Percentiles rank a stretch among this genome's conserved stretches.
Evolutionary conservation across 306 rosid genomes (phyloP).

Genomic region (Gleditsia sinensis): DNA sequence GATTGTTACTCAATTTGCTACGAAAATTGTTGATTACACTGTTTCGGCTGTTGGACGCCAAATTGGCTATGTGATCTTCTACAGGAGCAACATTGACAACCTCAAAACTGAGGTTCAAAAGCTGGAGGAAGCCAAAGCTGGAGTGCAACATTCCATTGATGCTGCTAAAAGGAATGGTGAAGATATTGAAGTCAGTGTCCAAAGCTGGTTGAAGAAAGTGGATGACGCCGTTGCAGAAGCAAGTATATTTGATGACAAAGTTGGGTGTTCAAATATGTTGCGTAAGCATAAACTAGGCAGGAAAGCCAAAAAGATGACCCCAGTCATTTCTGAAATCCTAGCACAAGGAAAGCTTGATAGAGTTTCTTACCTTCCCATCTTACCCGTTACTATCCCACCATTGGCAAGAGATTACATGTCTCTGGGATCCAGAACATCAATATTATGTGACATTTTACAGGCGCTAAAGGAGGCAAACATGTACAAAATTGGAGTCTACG

Average conservation of each 20-base stretch:
- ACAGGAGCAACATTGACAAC: neutral
- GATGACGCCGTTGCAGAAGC: neutral
- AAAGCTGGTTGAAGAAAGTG: neutral
- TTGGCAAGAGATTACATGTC: neutral
- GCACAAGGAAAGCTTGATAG: neutral
- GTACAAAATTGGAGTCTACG: neutral
- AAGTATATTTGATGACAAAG: too few relatives aligned
- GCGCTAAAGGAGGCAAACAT: neutral
- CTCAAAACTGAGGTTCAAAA: neutral
- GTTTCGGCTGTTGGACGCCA: neutral
- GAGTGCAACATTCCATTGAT: neutral
- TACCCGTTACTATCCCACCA: neutral
- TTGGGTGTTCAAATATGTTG: neutral
- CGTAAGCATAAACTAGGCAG: neutral
- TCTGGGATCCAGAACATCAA: neutral
- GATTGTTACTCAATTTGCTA: neutral
- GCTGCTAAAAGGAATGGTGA: neutral
- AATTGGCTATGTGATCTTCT: neutral
- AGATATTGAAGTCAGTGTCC: neutral
- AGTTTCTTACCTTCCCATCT: neutral
- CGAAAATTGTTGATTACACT: neutral
- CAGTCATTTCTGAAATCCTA: neutral
- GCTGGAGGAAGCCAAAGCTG: neutral
- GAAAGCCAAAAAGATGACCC: neutral
- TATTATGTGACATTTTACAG: neutral